Conservation (phyloP, 805 yeast species). For the Barnettozyma populi region DNA sequence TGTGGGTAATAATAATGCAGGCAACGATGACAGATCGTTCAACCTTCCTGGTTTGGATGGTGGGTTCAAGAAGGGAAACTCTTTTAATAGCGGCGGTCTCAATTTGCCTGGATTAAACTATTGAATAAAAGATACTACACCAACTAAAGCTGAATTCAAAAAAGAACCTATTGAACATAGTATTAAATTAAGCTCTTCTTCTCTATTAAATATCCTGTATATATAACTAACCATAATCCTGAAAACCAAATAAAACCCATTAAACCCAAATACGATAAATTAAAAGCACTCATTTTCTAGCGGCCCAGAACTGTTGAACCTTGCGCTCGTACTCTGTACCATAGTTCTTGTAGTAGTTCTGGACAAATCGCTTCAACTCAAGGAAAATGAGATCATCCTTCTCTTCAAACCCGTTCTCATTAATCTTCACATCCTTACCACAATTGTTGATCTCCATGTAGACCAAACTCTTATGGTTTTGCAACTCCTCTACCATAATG, state of each 20-base stretch:
- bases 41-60: slow-evolving; percentile 18
- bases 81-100: slow-evolving; percentile 10
- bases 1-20: slow-evolving; percentile 1
- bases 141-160: background rate
- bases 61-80: slow-evolving; percentile 4
- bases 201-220: background rate
- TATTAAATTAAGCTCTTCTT: background rate
- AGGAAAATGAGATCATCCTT: slow-evolving; percentile 14
- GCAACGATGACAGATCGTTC: slow-evolving; percentile 7
- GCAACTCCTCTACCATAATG: slow-evolving; percentile 30
- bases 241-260: background rate
- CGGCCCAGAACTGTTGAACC: slow-evolving; percentile 24
- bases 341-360: slow-evolving; percentile 28
- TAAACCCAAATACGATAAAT: background rate
- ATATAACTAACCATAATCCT: background rate
- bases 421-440: slow-evolving; percentile 19
- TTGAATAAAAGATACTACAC: background rate
- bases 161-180: background rate
- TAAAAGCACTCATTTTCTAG: background rate
- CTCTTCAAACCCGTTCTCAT: slow-evolving; percentile 20
- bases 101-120: slow-evolving; percentile 15
- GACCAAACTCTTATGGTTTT: slow-evolving; percentile 12
- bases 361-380: slow-evolving; percentile 28
- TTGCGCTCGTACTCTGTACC: slow-evolving; percentile 28
- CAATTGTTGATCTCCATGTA: slow-evolving; percentile 19